Percentiles rank a stretch among this genome's conserved stretches.
Evolutionary conservation across 345 rosid species (phyloP).

Genomic region (Gossypium bickii): DNA sequence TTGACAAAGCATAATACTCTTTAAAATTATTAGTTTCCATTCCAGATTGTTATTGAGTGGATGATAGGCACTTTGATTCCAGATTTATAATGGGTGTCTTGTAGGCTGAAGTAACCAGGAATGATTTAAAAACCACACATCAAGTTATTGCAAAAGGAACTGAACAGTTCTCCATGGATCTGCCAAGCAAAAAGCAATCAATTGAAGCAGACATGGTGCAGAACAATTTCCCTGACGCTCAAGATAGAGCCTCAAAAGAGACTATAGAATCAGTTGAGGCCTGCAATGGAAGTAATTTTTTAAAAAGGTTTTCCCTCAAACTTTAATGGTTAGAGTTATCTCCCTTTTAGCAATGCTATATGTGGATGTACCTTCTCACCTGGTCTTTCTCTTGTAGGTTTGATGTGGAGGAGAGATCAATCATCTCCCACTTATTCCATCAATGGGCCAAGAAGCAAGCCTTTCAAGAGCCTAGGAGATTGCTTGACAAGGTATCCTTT

Average conservation of each 20-base stretch:
- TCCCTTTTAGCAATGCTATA: constrained; percentile 6
- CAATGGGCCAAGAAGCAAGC: constrained; percentile 94
- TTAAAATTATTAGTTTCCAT: background rate
- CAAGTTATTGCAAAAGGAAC: constrained; percentile 34
- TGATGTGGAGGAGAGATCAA: constrained; percentile 64
- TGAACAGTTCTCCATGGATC: constrained; percentile 17
- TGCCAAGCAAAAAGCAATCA: constrained; percentile 29
- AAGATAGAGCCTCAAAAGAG: constrained; percentile 36
- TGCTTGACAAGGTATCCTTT: constrained; percentile 64
- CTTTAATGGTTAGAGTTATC: constrained; percentile 5
- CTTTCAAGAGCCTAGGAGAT: constrained; percentile 78
- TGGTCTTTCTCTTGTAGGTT: constrained; percentile 44
- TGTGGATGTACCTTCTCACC: background rate
- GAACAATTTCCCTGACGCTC: constrained; percentile 27
- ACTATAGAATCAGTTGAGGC: constrained; percentile 32
- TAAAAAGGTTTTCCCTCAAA: constrained; percentile 56
- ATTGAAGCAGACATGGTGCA: constrained; percentile 23
- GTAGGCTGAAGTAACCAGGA: constrained; percentile 51
- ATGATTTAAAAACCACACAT: constrained; percentile 35
- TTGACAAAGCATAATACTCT: background rate
- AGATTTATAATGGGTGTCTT: background rate
- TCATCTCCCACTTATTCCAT: constrained; percentile 85
- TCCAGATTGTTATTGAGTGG: background rate
- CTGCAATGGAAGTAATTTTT: constrained; percentile 53
- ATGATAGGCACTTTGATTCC: background rate